These are phyloP conservation scores for Microdochium paspali DNA, from an alignment of 2,329 filamentous ascomycete genomes.

Conservation along the genomic window DNA sequence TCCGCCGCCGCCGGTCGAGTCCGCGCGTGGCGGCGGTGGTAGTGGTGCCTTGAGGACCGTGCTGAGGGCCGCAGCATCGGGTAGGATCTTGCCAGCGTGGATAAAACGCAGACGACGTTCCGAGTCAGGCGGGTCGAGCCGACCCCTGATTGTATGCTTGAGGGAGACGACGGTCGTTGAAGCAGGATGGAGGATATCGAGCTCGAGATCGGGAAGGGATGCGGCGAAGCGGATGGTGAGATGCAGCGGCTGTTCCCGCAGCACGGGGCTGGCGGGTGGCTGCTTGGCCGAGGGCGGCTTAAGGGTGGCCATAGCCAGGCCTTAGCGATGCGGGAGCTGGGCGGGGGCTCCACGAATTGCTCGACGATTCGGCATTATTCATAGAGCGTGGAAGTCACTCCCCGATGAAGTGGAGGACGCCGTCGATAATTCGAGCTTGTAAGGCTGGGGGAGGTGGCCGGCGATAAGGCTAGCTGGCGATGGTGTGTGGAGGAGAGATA, in stretches of 20 bases:
- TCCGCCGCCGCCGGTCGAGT: slow-evolving; percentile 9
- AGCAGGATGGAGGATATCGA: slow-evolving; percentile 61
- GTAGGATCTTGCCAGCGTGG: slow-evolving; percentile 76
- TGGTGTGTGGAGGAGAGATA: no score
- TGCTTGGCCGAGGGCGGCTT: slow-evolving; percentile 6
- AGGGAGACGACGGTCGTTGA: slow-evolving; percentile 67
- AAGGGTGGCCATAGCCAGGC: slow-evolving; percentile 5
- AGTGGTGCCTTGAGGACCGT: slow-evolving; percentile 56
- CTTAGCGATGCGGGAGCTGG: slow-evolving; percentile 1
- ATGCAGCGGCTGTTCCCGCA: slow-evolving; percentile 41
- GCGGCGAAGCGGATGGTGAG: slow-evolving; percentile 87
- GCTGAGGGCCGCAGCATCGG: slow-evolving; percentile 61
- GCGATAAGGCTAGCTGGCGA: no score
- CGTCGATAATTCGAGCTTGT: no score
- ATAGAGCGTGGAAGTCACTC: no score
- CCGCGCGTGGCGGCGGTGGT: slow-evolving; percentile 34
- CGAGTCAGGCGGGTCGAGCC: slow-evolving; percentile 53
- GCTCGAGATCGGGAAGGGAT: slow-evolving; percentile 70
- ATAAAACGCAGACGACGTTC: slow-evolving; percentile 77
- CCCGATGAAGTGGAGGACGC: no score
- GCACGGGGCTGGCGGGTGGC: slow-evolving; percentile 2
- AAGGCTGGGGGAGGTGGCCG: no score
- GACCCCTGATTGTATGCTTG: slow-evolving; percentile 70
- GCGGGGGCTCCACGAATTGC: neutral
- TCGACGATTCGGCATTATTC: no score